Base-by-base conservation (phyloP, 495 filamentous ascomycete species). In the Podospora pseudocomata region DNA sequence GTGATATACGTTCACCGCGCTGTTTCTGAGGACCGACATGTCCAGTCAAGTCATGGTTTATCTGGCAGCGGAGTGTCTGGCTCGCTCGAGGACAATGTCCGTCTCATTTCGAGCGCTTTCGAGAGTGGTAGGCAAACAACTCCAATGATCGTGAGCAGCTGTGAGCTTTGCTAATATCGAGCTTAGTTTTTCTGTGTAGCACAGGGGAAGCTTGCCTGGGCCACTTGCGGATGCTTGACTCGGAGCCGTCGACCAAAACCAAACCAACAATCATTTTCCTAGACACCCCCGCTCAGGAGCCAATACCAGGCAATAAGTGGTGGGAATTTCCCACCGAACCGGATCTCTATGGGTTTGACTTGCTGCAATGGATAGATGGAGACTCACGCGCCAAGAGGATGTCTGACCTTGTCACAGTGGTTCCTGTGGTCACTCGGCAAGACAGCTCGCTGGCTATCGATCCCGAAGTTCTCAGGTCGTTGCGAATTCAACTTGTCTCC, bases 1-100 rank as follows among this genome's bases (percentile, higher is more conserved):
- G 88, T 92, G 68, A 89, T 95, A 70, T 95, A 93, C 76, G 91
- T 95, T 68, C 91, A 95, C 80, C 89, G 89, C 75, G 86, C 87
- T 63, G 86, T 91, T 64, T 81, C 80, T 68, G 82, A 87, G 70
- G 89, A 92, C 69, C 83, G 88, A 34, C 63, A 65, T 63, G 65
- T 75, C 11, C 55, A 54, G 32, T 63, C 61, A 39, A 32, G 30
- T 32, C 7, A 5, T 7, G 54, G 39, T 67, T 60, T 62, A n/a
- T 63, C 26, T 18, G 60, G 23, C 20, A 18, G 63, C 58, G 67
- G 60, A 1, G n/a, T 59, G 23, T 76, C 69, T 70, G 73, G 57
- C 63, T 73, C 73, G n/a, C 75, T 86, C 63, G 76, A 80, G 53
- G 78, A 77, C 55, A 87, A 84, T 65, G 71, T 85, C n/a, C 72